These are phyloP conservation scores for Pleurotus ostreatus DNA, from an alignment of 768 basidiomycete genomes.

Conservation along the genomic window DNA sequence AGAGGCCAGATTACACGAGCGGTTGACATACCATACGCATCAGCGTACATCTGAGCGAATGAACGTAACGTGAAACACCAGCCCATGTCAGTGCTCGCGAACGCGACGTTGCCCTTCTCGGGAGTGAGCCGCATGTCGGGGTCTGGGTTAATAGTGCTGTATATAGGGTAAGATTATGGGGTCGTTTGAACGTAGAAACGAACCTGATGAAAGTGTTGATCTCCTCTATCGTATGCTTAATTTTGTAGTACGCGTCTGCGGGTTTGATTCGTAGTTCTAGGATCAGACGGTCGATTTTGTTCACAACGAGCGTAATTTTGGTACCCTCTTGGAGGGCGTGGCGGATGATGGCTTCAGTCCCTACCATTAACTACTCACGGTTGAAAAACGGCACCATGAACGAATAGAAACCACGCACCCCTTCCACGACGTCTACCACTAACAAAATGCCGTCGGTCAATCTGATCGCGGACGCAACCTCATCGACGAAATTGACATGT, in stretches of 20 bases:
- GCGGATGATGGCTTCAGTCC: conserved; percentile 82
- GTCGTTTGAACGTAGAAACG: background rate
- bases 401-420: conserved; percentile 47
- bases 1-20: background rate
- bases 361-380: conserved; percentile 75
- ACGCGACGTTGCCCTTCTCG: conserved; percentile 94
- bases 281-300: conserved; percentile 97
- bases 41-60: conserved; percentile 95
- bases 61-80: conserved; percentile 96
- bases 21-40: conserved; percentile 69
- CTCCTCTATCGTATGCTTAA: conserved; percentile 98
- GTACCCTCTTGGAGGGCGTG: conserved; percentile 88
- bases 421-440: conserved; percentile 98
- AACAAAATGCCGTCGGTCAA: conserved; percentile 88
- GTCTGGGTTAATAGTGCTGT: conserved; percentile 80
- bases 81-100: conserved; percentile 94
- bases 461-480: conserved; percentile 85
- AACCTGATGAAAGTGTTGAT: conserved; percentile 95
- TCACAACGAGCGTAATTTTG: conserved; percentile 89
- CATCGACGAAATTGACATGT: conserved; percentile 98
- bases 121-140: conserved; percentile 87
- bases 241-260: conserved; percentile 96
- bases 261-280: conserved; percentile 96
- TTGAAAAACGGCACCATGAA: conserved; percentile 4
- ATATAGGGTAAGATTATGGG: conserved; percentile 3